Evolutionary conservation across 1,139 yeast species (phyloP), one percentile per base, ranked within the genome.

Genomic region (Trichomonascaceae sp.): DNA sequence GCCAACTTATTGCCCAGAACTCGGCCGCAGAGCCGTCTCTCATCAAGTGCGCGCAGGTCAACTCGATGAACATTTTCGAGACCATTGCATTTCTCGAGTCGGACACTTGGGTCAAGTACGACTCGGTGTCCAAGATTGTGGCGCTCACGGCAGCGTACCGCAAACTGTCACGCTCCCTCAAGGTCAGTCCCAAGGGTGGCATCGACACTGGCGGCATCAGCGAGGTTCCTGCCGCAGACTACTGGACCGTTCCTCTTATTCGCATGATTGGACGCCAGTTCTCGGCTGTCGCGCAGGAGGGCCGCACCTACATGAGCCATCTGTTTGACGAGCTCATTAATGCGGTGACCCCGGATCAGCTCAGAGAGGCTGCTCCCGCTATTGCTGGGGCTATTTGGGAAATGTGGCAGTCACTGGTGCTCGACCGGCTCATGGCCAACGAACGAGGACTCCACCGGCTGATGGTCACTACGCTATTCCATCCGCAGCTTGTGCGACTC

Each of bases 361-460:
- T 15, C 13, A 37, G 25, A 14, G 11, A 16, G 5, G 28, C 38
- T 28, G 13, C 16, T 28, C 8, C 8, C 4, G 25, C 15, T 6
- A 6, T 26, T 13, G 28, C 17, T 13, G 27, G 18, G 16, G 20
- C 20, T 13, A 8, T 27, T 4, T 16, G 18, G n/a, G 18, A 13
- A 0, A 59, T 77, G 15, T 81, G 93, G 92, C 58, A 58, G 4
- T 66, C 65, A 17, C 48, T 82, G 16, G 64, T 64, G n/a, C 64
- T 69, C 1, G 76, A 74, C 8, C 62, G 93, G 37, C 60, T 84
- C 35, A 70, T 76, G 30, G 62, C 82, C 35, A 69, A 69, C 36
- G 92, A 82, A 44, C 69, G 74, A 37, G 65, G 64, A 8, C 60
- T 82, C 27, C 95, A 84, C 43, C 48, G 70, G 13, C 41, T 51